A percentile compares a stretch with the other conserved stretches of the same genome.
Evolutionary conservation across 345 rosid genomes (phyloP).

Genomic region (Zanthoxylum bungeanum): DNA sequence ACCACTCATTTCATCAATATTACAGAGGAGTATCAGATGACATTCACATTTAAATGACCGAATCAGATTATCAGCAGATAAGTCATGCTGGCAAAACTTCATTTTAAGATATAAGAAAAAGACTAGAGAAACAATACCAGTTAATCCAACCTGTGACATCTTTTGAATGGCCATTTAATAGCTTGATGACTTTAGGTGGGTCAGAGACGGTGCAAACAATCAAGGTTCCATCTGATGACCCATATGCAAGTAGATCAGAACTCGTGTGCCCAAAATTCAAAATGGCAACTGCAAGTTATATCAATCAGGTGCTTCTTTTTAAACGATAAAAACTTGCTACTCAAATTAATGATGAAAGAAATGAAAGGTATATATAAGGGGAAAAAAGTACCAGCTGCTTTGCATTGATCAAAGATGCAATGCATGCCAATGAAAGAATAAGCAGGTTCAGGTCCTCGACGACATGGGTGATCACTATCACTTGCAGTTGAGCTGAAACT

Average conservation of each 20-base stretch:
- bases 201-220: conserved; percentile 77
- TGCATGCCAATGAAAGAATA: too few relatives aligned
- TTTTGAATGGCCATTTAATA: conserved; percentile 70
- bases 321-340: too few relatives aligned
- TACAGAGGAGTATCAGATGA: neutral
- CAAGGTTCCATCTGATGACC: conserved; percentile 91
- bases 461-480: too few relatives aligned
- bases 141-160: conserved; percentile 98
- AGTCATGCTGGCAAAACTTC: conserved; percentile 1
- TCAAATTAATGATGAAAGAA: neutral
- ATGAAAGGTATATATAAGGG: conserved; percentile 11
- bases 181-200: conserved; percentile 61
- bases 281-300: too few relatives aligned
- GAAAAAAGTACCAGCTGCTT: conserved; percentile 64
- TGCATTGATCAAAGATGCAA: too few relatives aligned
- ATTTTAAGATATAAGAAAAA: conserved; percentile 31
- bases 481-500: too few relatives aligned
- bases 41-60: conserved; percentile 10
- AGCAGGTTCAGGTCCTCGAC: too few relatives aligned
- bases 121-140: conserved; percentile 58
- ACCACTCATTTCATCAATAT: neutral
- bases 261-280: too few relatives aligned
- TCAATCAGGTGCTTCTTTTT: too few relatives aligned
- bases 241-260: conserved; percentile 91
- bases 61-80: conserved; percentile 10